Conservation (phyloP, 148 eudicot genomes). For the Diospyros kaki region DNA sequence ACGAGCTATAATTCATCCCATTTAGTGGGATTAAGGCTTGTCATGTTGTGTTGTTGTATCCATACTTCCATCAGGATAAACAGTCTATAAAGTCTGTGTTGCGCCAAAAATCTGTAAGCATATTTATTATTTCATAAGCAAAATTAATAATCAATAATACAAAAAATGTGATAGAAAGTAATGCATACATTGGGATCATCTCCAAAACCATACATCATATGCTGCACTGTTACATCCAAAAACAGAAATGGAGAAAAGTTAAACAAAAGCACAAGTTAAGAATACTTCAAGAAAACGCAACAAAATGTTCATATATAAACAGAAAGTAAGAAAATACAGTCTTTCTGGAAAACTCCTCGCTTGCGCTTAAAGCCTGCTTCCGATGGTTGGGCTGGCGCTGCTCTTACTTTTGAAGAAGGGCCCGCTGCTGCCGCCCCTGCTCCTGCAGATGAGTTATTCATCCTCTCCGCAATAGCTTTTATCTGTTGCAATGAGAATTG, state of each 20-base stretch:
- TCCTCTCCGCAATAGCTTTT: background rate
- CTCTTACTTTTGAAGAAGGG: constrained; percentile 51
- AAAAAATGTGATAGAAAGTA: background rate
- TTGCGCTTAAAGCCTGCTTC: constrained; percentile 76
- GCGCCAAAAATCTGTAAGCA: too few species aligned
- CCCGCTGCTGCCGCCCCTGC: constrained; percentile 26
- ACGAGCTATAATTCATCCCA: too few species aligned
- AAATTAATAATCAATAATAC: background rate
- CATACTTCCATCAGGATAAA: too few species aligned
- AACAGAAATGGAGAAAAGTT: background rate
- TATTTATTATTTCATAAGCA: background rate
- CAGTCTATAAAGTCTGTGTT: too few species aligned
- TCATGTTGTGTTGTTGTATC: too few species aligned
- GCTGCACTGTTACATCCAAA: constrained; percentile 65
- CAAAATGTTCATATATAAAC: too few species aligned
- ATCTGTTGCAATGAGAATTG: too few species aligned
- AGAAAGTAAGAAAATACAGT: constrained; percentile 27
- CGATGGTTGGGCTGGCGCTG: constrained; percentile 50
- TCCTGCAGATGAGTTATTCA: constrained; percentile 23
- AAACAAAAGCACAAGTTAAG: background rate
- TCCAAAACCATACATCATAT: constrained; percentile 96
- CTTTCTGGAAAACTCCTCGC: constrained; percentile 90
- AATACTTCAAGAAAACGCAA: too few species aligned
- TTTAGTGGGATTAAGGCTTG: too few species aligned
- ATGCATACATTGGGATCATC: constrained; percentile 75